phyloP scores from a whole-genome alignment of 345 rosid genomes.

The Eucalyptus erythrocorys region DNA sequence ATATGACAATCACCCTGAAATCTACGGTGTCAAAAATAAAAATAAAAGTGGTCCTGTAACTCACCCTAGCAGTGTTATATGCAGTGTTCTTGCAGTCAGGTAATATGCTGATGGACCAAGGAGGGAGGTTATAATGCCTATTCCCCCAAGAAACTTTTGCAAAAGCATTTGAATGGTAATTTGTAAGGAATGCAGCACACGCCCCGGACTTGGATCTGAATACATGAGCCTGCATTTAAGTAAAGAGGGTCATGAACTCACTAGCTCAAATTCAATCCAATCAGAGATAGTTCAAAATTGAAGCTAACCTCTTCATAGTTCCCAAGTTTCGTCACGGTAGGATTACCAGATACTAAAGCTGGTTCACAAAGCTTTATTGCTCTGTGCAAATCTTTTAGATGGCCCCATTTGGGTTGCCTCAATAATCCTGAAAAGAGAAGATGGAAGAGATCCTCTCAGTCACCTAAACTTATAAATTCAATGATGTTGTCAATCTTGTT shows the following conservation, averaged over 20 bases:
- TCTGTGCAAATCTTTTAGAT: slow-evolving; percentile 92
- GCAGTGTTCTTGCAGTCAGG: slow-evolving; percentile 98
- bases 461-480: neutral
- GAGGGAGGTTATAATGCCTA: slow-evolving; percentile 88
- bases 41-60: neutral
- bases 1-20: neutral
- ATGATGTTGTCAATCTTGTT: neutral
- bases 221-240: slow-evolving; percentile 65
- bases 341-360: slow-evolving; percentile 67
- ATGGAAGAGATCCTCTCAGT: neutral
- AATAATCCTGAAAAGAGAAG: slow-evolving; percentile 43
- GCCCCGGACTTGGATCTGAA: slow-evolving; percentile 61
- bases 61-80: slow-evolving; percentile 96
- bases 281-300: neutral
- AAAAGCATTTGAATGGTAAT: slow-evolving; percentile 50
- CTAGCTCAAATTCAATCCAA: neutral
- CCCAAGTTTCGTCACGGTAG: slow-evolving; percentile 61
- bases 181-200: slow-evolving; percentile 95
- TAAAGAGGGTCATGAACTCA: neutral
- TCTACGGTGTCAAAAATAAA: neutral
- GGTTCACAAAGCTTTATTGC: slow-evolving; percentile 90
- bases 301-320: slow-evolving; percentile 68
- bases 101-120: slow-evolving; percentile 98
- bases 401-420: slow-evolving; percentile 99
- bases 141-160: slow-evolving; percentile 67